phyloP scores from a whole-genome alignment of 805 yeast species.

The Myxozyma neglecta region DNA sequence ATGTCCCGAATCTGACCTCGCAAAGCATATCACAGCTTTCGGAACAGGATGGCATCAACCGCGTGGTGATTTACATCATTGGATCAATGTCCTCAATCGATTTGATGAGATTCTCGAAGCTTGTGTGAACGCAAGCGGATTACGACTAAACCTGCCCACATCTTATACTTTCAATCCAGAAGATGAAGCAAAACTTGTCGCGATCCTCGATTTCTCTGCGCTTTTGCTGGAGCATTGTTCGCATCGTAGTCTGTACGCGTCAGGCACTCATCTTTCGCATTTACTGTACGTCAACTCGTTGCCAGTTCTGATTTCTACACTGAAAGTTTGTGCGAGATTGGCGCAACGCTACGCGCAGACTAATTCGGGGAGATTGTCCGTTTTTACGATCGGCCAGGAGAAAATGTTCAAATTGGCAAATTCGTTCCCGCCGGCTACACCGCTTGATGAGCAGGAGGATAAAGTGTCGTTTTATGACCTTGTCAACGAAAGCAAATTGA shows the following conservation, averaged over 20 bases:
- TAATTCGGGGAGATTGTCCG: constrained; percentile 46
- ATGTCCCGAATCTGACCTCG: constrained; percentile 21
- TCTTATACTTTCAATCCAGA: constrained; percentile 46
- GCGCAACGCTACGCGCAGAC: constrained; percentile 60
- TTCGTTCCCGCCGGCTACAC: constrained; percentile 46
- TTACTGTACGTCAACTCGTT: constrained; percentile 62
- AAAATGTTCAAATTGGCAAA: constrained; percentile 56
- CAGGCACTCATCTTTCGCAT: constrained; percentile 47
- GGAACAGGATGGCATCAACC: constrained; percentile 41
- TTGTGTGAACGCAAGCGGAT: constrained; percentile 54
- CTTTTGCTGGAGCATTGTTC: constrained; percentile 67
- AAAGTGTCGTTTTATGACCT: constrained; percentile 35
- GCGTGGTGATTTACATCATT: constrained; percentile 67
- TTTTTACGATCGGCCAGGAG: constrained; percentile 47
- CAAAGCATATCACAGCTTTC: constrained; percentile 11
- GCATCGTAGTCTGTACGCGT: constrained; percentile 60
- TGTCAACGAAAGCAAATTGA: constrained; percentile 28
- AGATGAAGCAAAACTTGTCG: constrained; percentile 52
- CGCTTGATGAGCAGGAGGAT: constrained; percentile 34
- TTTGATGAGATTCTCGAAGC: constrained; percentile 66
- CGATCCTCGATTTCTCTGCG: constrained; percentile 62
- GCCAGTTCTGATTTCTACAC: constrained; percentile 57
- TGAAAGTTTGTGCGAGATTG: constrained; percentile 59
- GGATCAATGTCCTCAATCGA: constrained; percentile 74
- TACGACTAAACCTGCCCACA: constrained; percentile 49